A percentile compares a stretch with the other conserved stretches of the same genome.
These are phyloP conservation scores for Logfia minima DNA, from an alignment of 129 eudicot genomes.

Conservation along the genomic window DNA sequence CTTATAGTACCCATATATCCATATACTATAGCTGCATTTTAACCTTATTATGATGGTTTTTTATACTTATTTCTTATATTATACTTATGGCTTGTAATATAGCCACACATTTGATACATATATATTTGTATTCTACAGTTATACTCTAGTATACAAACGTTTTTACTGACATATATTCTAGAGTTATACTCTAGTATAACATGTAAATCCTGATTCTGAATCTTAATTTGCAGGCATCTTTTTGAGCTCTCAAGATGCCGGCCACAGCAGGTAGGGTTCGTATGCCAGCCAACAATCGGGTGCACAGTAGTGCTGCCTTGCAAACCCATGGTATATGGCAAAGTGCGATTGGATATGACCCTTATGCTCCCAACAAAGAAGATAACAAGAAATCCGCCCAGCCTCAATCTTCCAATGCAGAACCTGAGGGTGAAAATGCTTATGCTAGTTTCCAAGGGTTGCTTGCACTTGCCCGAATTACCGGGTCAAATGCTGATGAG, in stretches of 20 bases:
- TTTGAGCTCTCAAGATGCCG: constrained; percentile 69
- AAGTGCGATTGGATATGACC: constrained; percentile 87
- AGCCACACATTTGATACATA: too few relatives aligned
- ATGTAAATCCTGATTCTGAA: not conserved
- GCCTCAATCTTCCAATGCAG: constrained; percentile 45
- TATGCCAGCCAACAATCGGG: constrained; percentile 98
- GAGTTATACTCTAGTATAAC: too few relatives aligned
- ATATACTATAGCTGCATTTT: too few relatives aligned
- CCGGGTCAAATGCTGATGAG: constrained; percentile 73
- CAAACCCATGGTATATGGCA: constrained; percentile 99
- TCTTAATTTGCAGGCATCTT: constrained; percentile 24
- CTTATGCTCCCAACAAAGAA: constrained; percentile 87
- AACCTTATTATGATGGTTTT: too few relatives aligned
- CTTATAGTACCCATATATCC: too few relatives aligned
- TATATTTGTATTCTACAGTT: too few relatives aligned
- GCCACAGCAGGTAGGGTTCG: constrained; percentile 99
- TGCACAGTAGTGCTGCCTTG: constrained; percentile 91
- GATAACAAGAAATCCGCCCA: constrained; percentile 59
- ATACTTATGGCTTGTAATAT: too few relatives aligned
- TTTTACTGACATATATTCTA: too few relatives aligned
- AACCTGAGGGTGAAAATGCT: constrained; percentile 74
- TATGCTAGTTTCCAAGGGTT: constrained; percentile 85
- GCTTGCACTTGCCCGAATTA: constrained; percentile 79
- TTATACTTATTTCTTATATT: too few relatives aligned
- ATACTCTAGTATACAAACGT: too few relatives aligned